Conservation (phyloP, 306 rosid species). For the Vicia villosa region DNA sequence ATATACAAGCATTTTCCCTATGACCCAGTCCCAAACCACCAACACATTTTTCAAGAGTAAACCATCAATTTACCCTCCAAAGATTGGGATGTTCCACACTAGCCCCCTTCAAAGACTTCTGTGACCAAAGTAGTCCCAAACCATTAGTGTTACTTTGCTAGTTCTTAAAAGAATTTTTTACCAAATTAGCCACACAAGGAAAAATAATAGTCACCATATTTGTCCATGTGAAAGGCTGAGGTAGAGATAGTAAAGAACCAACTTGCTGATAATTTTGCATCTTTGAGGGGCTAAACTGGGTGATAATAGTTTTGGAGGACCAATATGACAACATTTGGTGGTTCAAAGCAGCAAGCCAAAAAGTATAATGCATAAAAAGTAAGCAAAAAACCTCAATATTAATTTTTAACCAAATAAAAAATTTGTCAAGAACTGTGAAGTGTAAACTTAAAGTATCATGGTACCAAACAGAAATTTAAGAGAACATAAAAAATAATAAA, state of each 20-base stretch:
- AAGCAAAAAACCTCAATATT: neutral
- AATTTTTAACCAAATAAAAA: neutral
- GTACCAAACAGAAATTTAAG: neutral
- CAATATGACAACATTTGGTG: neutral
- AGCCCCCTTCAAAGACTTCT: neutral
- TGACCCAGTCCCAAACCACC: neutral
- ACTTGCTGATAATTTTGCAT: neutral
- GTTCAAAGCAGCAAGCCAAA: neutral
- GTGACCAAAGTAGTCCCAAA: neutral
- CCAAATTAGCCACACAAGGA: neutral
- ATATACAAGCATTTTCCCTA: conserved; percentile 2
- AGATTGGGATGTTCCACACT: neutral
- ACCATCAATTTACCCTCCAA: neutral
- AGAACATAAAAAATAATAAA: neutral
- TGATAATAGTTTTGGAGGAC: conserved; percentile 1
- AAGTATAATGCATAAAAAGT: neutral
- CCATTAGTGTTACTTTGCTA: neutral
- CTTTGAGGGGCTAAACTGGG: neutral
- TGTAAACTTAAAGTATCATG: neutral
- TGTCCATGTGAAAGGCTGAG: neutral
- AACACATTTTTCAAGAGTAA: neutral
- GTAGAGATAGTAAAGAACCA: neutral
- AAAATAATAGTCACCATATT: neutral
- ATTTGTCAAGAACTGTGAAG: neutral
- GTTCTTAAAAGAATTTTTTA: neutral